Conservation (phyloP, 371 early-diverging fungal species). For the Apophysomyces ossiformis region DNA sequence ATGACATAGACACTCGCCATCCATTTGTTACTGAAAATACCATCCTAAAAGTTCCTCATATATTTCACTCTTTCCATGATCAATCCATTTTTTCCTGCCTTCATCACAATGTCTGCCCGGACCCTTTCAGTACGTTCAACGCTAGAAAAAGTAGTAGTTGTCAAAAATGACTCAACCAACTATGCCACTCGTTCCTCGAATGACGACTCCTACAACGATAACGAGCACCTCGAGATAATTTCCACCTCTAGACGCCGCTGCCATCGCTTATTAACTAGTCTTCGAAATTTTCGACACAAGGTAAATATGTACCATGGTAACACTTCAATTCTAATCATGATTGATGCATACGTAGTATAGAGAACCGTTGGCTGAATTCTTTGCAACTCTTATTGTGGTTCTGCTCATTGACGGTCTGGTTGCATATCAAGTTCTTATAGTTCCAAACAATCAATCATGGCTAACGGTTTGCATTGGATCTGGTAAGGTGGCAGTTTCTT, state of each 20-base stretch:
- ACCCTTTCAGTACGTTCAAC: neutral
- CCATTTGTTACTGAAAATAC: neutral
- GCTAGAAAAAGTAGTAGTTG: neutral
- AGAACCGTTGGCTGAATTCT: conserved; percentile 80
- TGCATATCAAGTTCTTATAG: conserved; percentile 52
- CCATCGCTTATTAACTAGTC: neutral
- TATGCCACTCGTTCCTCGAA: neutral
- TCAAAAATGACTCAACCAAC: neutral
- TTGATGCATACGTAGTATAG: conserved; percentile 37
- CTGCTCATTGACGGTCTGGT: conserved; percentile 72
- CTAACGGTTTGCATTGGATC: conserved; percentile 39
- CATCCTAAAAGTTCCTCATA: neutral
- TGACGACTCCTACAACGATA: neutral
- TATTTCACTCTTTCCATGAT: neutral
- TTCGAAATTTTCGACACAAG: neutral
- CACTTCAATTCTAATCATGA: too few relatives aligned
- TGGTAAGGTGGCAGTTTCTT: conserved; percentile 25
- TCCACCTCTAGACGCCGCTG: neutral
- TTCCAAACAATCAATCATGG: conserved; percentile 37
- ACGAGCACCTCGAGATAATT: neutral
- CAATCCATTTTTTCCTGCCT: neutral
- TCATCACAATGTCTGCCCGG: neutral
- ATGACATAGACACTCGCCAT: neutral
- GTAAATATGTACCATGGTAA: neutral
- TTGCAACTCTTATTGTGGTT: conserved; percentile 77